A percentile compares a stretch with the other conserved stretches of the same genome.
Conservation (phyloP, 2,329 filamentous ascomycete genomes). For the Chrysoporthe puriensis region DNA sequence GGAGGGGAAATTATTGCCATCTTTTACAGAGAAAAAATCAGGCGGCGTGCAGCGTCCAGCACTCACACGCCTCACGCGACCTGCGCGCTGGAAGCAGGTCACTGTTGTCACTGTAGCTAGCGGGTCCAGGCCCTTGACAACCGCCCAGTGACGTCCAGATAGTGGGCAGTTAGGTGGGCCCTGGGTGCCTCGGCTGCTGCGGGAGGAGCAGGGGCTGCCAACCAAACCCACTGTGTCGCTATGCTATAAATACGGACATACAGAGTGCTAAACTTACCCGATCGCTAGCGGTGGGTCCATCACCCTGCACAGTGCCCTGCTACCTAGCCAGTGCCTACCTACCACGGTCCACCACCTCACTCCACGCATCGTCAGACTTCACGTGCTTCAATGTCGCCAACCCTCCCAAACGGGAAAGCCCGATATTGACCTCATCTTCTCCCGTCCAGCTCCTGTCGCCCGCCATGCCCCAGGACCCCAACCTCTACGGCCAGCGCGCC, state of each 20-base stretch:
- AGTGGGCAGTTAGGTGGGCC: neutral
- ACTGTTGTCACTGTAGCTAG: constrained; percentile 3
- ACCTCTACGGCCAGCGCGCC: constrained; percentile 77
- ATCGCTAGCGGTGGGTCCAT: neutral
- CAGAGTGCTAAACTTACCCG: no score
- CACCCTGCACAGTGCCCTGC: neutral
- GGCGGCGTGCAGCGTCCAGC: neutral
- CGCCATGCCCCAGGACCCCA: constrained; percentile 65
- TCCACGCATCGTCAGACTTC: constrained; percentile 24
- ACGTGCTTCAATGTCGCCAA: constrained; percentile 15
- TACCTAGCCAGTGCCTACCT: neutral
- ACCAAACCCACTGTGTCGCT: neutral
- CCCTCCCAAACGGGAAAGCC: neutral
- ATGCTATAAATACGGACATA: neutral
- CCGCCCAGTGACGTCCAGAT: neutral
- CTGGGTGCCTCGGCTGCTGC: neutral
- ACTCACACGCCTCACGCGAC: neutral
- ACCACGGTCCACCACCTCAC: neutral
- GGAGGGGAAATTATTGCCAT: neutral
- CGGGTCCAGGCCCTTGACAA: neutral
- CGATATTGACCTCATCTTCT: neutral
- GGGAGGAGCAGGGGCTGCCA: neutral
- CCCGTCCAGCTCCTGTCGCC: neutral
- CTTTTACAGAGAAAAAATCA: neutral
- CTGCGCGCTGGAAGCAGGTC: constrained; percentile 1